Evolutionary conservation across 1,284 basidiomycete genomes (phyloP).

Genomic region (Puccinia horiana): DNA sequence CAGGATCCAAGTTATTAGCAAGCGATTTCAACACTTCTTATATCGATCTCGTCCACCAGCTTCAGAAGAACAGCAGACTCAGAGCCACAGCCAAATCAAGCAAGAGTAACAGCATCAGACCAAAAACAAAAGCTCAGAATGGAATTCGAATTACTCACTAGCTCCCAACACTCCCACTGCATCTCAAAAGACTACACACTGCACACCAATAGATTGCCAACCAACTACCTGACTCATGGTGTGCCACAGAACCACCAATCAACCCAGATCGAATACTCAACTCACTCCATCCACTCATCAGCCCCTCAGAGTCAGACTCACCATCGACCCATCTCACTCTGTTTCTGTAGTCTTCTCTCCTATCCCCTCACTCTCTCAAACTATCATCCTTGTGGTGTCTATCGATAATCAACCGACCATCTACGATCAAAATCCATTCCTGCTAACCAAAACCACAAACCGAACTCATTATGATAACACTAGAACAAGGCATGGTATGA

Average conservation of each 20-base stretch:
- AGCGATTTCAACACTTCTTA: too few species aligned
- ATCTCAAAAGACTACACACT: background rate
- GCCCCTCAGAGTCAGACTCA: constrained; percentile 15
- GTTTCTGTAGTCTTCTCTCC: constrained; percentile 1
- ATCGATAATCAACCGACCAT: constrained; percentile 30
- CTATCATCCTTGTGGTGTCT: background rate
- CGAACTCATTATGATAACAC: constrained; percentile 34
- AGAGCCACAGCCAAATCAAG: too few species aligned
- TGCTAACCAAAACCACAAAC: constrained; percentile 31
- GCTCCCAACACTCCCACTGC: constrained; percentile 14
- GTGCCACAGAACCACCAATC: constrained; percentile 15
- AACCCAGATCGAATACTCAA: background rate
- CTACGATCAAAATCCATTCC: constrained; percentile 23
- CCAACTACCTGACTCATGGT: constrained; percentile 20
- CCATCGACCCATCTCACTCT: constrained; percentile 2
- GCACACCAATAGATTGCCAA: constrained; percentile 11
- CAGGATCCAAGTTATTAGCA: too few species aligned
- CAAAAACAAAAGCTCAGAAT: too few species aligned
- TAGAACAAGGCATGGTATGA: constrained; percentile 26
- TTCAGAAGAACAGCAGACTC: too few species aligned
- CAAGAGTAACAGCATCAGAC: too few species aligned
- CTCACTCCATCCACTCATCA: background rate
- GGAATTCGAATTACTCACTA: constrained; percentile 19
- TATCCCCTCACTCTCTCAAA: background rate
- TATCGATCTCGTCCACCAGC: too few species aligned